Evolutionary conservation across 2,329 filamentous ascomycete genomes (phyloP).

Genomic region (Penicillium sp.): DNA sequence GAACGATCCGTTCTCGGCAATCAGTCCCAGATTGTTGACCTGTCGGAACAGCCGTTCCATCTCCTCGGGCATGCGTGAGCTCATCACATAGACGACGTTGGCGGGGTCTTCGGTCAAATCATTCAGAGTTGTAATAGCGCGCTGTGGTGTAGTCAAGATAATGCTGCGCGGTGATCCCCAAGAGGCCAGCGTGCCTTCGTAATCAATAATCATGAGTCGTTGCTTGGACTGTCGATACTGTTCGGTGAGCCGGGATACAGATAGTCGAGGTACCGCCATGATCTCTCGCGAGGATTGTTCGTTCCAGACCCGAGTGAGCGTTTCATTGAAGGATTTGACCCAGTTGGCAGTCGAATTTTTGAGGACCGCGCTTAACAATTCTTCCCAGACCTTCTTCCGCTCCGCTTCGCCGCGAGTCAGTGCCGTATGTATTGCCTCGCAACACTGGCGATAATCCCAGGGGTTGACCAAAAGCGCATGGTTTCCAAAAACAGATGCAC

Average conservation of each 20-base stretch:
- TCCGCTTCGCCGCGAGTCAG: slow-evolving; percentile 77
- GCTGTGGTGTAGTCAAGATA: slow-evolving; percentile 80
- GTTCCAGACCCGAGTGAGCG: slow-evolving; percentile 72
- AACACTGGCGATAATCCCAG: slow-evolving; percentile 89
- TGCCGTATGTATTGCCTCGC: slow-evolving; percentile 78
- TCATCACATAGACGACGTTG: slow-evolving; percentile 94
- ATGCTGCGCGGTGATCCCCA: slow-evolving; percentile 83
- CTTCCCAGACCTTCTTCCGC: slow-evolving; percentile 70
- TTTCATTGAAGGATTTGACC: slow-evolving; percentile 72
- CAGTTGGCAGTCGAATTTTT: slow-evolving; percentile 82
- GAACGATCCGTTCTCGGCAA: slow-evolving; percentile 94
- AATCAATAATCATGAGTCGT: slow-evolving; percentile 86
- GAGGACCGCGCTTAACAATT: slow-evolving; percentile 70
- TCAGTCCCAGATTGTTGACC: slow-evolving; percentile 79
- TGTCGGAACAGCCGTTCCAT: slow-evolving; percentile 82
- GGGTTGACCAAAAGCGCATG: slow-evolving; percentile 86
- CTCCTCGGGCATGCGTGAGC: slow-evolving; percentile 79
- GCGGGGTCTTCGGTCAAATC: slow-evolving; percentile 75
- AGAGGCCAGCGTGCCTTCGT: slow-evolving; percentile 86
- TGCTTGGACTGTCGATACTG: slow-evolving; percentile 66
- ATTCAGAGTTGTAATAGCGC: slow-evolving; percentile 77
- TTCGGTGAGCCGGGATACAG: slow-evolving; percentile 61
- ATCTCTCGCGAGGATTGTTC: slow-evolving; percentile 84
- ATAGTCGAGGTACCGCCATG: slow-evolving; percentile 81
- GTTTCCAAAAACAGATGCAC: slow-evolving; percentile 77